Conservation (phyloP, 495 filamentous ascomycete genomes). For the Astrothelium subdiscretum region DNA sequence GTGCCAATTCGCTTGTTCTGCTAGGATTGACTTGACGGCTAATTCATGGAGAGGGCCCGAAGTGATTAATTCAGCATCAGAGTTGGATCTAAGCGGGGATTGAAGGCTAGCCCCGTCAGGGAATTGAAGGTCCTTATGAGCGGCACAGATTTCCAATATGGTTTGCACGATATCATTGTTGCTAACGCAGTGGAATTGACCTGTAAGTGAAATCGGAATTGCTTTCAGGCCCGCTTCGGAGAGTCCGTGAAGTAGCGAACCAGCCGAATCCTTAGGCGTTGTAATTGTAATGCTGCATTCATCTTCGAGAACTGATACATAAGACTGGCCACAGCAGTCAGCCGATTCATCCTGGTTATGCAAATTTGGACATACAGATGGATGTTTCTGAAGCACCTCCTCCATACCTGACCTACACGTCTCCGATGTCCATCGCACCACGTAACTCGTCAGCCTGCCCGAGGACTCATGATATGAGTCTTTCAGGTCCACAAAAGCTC, state of each 20-base stretch:
- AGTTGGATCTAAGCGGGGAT: background rate
- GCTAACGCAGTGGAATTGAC: no score
- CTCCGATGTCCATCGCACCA: background rate
- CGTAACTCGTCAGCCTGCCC: background rate
- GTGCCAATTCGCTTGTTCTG: background rate
- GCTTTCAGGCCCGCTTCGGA: no score
- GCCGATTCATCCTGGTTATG: no score
- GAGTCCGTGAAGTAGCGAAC: no score
- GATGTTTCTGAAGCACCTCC: no score
- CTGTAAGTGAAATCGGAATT: no score
- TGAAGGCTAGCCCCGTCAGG: background rate
- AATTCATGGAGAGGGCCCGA: background rate
- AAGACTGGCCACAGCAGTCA: no score
- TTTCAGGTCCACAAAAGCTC: background rate
- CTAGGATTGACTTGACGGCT: background rate
- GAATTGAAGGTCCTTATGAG: background rate
- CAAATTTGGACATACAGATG: no score
- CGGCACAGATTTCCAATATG: background rate
- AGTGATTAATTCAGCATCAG: background rate
- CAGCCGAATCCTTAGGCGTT: no score
- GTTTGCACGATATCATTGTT: no score
- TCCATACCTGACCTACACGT: background rate
- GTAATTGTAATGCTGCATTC: no score
- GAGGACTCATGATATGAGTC: background rate
- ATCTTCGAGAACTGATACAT: no score